Base-by-base conservation (phyloP, 495 filamentous ascomycete genomes). In the Darksidea phi region DNA sequence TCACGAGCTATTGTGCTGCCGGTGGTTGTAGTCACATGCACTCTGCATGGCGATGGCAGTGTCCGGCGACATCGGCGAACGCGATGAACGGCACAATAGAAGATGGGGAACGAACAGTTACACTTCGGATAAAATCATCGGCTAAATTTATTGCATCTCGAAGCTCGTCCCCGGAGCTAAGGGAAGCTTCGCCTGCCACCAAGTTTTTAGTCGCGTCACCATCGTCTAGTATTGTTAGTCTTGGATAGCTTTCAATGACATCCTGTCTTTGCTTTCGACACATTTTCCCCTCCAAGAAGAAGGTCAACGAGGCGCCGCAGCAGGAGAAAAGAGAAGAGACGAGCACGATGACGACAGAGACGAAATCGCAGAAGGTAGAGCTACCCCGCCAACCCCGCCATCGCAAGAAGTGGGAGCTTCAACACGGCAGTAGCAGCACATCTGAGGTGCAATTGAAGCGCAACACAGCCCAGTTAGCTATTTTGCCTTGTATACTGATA, bases 41-140 rank as follows among this genome's bases (percentile, higher is more conserved):
- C 50, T 49, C 32, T 21, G 32, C 18, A 38, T 54, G 12, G 25
- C 47, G 26, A 41, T 48, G 50, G 49, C 41, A 63, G 56, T 52
- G 20, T 20, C 34, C 26, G 43, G 55, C 57, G 57, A 61, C 51
- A 51, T 57, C 56, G 56, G 63, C 56, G 34, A 42, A 54, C 41
- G 24, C 48, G 24, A 53, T 53, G 28, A 25, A 53, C 49, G 17
- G 12, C 18, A 59, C 32, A 52, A 32, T 52, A n/a, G 48, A 47
- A 48, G 41, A 67, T 32, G 36, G 60, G 55, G 43, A 24, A 47
- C 20, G 25, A 47, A 57, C 48, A 51, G 28, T 32, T 32, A 36
- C 41, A 26, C 42, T 41, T 13, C 66, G 66, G 66, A 47, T 68
- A 64, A 68, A 54, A 2, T 34, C 13, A 32, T 25, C 66, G 66